Evolutionary conservation across 179 eudicot genomes (phyloP).

Genomic region (Patellifolia procumbens): DNA sequence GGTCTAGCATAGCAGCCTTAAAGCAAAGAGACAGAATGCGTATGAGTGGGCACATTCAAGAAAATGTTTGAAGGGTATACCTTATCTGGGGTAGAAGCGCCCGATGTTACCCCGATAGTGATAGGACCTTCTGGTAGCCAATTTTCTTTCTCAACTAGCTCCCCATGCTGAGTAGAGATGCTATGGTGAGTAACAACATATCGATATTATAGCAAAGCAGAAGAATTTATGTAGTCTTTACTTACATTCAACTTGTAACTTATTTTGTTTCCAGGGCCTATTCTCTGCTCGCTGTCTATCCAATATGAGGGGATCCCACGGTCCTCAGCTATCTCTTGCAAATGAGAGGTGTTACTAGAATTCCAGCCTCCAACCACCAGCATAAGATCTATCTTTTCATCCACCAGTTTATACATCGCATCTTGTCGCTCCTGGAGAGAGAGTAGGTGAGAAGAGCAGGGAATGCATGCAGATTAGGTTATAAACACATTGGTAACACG

Average conservation of each 20-base stretch:
- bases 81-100: slow-evolving; percentile 99
- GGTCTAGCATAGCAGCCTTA: background rate
- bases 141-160: slow-evolving; percentile 87
- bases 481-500: slow-evolving; percentile 2
- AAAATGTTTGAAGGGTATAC: slow-evolving; percentile 30
- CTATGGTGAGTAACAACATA: slow-evolving; percentile 5
- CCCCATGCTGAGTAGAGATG: slow-evolving; percentile 69
- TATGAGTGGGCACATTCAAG: background rate
- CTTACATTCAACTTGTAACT: slow-evolving; percentile 69
- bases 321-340: slow-evolving; percentile 92
- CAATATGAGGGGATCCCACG: slow-evolving; percentile 97
- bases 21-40: background rate
- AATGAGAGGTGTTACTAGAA: slow-evolving; percentile 97
- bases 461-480: background rate
- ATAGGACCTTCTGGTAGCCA: slow-evolving; percentile 92
- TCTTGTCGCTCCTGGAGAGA: slow-evolving; percentile 89
- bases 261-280: slow-evolving; percentile 94
- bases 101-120: slow-evolving; percentile 85
- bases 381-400: slow-evolving; percentile 74
- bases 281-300: slow-evolving; percentile 83
- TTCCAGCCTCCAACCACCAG: slow-evolving; percentile 97
- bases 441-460: background rate
- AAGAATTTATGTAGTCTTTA: slow-evolving; percentile 1
- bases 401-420: slow-evolving; percentile 95
- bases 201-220: background rate